Base-by-base conservation (phyloP, 176 grass and related monocot genomes). In the Bonia amplexicaulis region DNA sequence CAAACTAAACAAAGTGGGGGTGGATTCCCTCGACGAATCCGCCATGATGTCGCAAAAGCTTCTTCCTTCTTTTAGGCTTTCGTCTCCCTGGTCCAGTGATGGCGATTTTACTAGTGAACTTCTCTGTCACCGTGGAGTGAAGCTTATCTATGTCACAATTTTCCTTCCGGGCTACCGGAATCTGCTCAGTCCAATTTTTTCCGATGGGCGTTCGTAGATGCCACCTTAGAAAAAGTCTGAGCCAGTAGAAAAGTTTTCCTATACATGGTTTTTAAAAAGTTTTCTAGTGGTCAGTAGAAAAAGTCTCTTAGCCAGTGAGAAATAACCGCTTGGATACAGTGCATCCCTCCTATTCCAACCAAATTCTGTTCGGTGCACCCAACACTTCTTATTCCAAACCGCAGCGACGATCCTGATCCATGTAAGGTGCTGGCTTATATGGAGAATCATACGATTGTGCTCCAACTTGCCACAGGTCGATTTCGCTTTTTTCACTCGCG, bases 321-420 rank as follows among this genome's bases (percentile, higher is more conserved):
- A 17, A 27, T 27, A 59, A 19, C 13, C 55, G 12, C n/a, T 2
- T 10, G 19, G 67, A 14, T 45, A 9, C 67, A 46, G 39, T n/a
- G 16, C 68, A 46, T 31, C 45, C 37, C 9, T 27, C 9, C 6
- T 55, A 55, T 19, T 41, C 58, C 23, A 41, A 46, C 39, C n/a
- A 63, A 15, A 46, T 9, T 12, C 15, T 29, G 15, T 31, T 63
- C 25, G 6, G 60, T 29, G 25, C 25, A 63, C 14, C n/a, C 57
- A 60, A 25, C 57, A 60, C 22, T 29, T 20, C 9, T 29, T 78
- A 47, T 33, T 79, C 76, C 76, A 64, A 9, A 12, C 57, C 23
- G 53, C 54, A 27, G n/a, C n/a, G 23, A 14, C 42, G 15, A 79
- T 49, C 41, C 61, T 80, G 77, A 80, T 80, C 77, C 77, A 80